Evolutionary conservation across 352 stramenopile genomes (phyloP).

Genomic region (Poterioochromonas sp.): DNA sequence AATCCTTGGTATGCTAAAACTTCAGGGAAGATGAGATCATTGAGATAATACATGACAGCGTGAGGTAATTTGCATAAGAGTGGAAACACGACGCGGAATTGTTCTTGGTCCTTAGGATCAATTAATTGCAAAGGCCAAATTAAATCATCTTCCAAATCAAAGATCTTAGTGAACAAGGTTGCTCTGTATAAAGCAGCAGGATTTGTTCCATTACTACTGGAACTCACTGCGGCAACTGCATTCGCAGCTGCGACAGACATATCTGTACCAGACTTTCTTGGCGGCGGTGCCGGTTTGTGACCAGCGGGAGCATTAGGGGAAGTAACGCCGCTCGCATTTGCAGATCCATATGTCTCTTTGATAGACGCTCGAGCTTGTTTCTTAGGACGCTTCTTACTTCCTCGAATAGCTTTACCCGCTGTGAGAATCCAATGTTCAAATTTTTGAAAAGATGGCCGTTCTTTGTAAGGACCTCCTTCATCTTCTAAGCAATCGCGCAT

Average conservation of each 20-base stretch:
- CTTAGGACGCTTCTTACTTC: conserved; percentile 43
- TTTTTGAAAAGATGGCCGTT: conserved; percentile 58
- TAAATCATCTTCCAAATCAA: conserved; percentile 46
- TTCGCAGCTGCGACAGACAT: not conserved
- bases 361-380: not conserved
- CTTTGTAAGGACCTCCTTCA: conserved; percentile 66
- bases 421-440: conserved; percentile 71
- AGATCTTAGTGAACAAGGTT: not conserved
- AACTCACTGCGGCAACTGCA: not conserved
- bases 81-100: conserved; percentile 84
- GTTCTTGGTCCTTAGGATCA: conserved; percentile 88
- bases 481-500: conserved; percentile 74
- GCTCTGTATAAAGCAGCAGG: no score
- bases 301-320: not conserved
- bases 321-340: no score
- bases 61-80: conserved; percentile 82
- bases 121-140: conserved; percentile 91
- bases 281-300: not conserved
- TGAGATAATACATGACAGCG: conserved; percentile 89
- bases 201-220: not conserved
- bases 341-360: no score
- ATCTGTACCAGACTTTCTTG: not conserved
- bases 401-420: conserved; percentile 63
- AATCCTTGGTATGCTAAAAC: conserved; percentile 97
- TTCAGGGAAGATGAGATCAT: conserved; percentile 95